These are phyloP conservation scores for Rhodotorula mucilaginosa DNA, from an alignment of 1,284 basidiomycete species.

Conservation along the genomic window DNA sequence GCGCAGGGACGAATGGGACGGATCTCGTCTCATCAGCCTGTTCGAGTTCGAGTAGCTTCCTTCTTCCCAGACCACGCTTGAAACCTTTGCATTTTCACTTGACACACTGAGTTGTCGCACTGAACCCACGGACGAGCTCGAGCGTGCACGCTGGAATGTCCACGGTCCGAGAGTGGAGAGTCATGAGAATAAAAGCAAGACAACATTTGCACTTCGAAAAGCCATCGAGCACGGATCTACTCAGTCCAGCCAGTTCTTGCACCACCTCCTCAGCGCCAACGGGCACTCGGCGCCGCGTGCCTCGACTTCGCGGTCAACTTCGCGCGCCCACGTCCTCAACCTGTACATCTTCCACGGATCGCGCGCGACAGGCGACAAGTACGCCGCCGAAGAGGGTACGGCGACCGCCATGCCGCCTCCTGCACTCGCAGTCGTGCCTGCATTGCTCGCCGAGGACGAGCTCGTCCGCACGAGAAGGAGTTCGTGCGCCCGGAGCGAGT, in stretches of 20 bases:
- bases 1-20: constrained; percentile 1
- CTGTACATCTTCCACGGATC: constrained; percentile 39
- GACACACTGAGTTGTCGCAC: too few relatives aligned
- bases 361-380: constrained; percentile 15
- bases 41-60: background rate
- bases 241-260: constrained; percentile 37
- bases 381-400: constrained; percentile 7
- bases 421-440: constrained; percentile 1
- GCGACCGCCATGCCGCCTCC: constrained; percentile 9
- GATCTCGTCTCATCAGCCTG: background rate
- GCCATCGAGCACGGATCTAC: background rate
- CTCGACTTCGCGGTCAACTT: constrained; percentile 40
- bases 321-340: constrained; percentile 38
- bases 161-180: background rate
- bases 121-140: too few relatives aligned
- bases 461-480: constrained; percentile 36
- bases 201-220: background rate
- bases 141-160: too few relatives aligned
- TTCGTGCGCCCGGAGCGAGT: constrained; percentile 36
- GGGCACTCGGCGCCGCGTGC: constrained; percentile 34
- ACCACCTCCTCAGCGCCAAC: constrained; percentile 36
- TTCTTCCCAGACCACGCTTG: too few relatives aligned
- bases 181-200: background rate
- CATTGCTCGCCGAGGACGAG: constrained; percentile 6
- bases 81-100: too few relatives aligned